Percentiles rank a stretch among this genome's conserved stretches.
Evolutionary conservation across 306 rosid genomes (phyloP).

Genomic region (Medicago lupulina): DNA sequence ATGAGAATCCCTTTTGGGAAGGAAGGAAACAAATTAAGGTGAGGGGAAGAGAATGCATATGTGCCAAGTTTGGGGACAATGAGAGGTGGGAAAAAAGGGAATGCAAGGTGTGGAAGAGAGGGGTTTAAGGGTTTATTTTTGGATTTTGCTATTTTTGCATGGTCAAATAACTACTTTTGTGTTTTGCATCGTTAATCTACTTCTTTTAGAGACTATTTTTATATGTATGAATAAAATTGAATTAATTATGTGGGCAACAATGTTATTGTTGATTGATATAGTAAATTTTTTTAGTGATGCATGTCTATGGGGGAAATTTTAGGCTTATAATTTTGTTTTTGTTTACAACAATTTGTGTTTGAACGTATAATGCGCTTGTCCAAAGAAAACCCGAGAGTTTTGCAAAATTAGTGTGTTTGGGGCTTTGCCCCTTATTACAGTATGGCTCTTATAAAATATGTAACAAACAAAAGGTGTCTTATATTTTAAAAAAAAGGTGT

Average conservation of each 20-base stretch:
- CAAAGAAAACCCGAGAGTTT: background rate
- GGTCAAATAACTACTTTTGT: background rate
- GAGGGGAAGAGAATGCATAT: conserved; percentile 21
- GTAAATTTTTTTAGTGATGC: too few species aligned
- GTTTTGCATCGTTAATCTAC: background rate
- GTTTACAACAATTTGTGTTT: background rate
- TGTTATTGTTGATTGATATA: too few species aligned
- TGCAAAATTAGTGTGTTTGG: background rate
- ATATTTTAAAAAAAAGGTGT: too few species aligned
- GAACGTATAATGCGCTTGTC: conserved; percentile 23
- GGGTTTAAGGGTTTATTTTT: conserved; percentile 42
- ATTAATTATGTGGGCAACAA: too few species aligned
- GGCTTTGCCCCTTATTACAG: too few species aligned
- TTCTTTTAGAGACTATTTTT: background rate
- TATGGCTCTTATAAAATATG: too few species aligned
- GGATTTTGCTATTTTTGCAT: conserved; percentile 36
- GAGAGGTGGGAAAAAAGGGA: background rate
- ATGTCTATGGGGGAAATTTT: background rate
- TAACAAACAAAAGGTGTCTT: too few species aligned
- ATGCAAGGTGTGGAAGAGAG: conserved; percentile 41
- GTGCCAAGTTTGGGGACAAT: conserved; percentile 36
- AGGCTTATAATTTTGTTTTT: too few species aligned
- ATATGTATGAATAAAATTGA: too few species aligned
- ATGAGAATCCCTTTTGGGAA: background rate
- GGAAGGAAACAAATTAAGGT: background rate